Base-by-base conservation (phyloP, 2,329 filamentous ascomycete genomes). In the Colletotrichum tofieldiae region DNA sequence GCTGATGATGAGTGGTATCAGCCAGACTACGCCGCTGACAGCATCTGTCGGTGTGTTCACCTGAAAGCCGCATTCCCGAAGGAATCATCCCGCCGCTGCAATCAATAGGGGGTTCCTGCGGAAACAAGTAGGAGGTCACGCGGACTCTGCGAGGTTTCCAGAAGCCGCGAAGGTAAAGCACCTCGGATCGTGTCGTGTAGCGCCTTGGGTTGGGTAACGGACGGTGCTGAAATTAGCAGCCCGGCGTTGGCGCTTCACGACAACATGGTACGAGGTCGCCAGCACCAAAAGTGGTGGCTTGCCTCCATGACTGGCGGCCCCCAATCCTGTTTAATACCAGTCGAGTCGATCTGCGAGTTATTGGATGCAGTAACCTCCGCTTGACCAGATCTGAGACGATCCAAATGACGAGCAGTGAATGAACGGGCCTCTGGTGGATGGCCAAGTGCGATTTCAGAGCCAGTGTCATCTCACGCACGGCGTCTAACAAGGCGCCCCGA, bases 341-440 rank as follows among this genome's bases (percentile, higher is more conserved):
- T 35, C 39, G 52, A 54, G 65, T 26, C 52, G 43, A 58, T 20
- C 56, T 35, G 35, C 23, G 61, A 18, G 14, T 66, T 71, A 71
- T 62, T 62, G 71, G 61, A 52, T 26, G 41, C 26, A 62, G 23
- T 23, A 35, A 62, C 47, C 56, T 47, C 59, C 67, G 55, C 71
- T 73, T 59, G 52, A 61, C 54, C 54, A 61, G 66, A 71, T 73
- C 67, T 41, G 47, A 43, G 67, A 55, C 54, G 41, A 51, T 43
- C 47, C 35, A 62, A 65, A 66, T 61, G 71, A 71, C 55, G 67
- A 73, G 47, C 29, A 29, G 45, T 45, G 43, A 8, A 71, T 32
- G 65, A 65, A 64, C 66, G 66, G 71, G 65, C 65, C 65, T 69
- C 41, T 71, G 60, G 47, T 26, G 55, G 55, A 29, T 55, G 67